These are phyloP conservation scores for Chalciporus piperatoides DNA, from an alignment of 1,284 basidiomycete genomes.

Conservation along the genomic window DNA sequence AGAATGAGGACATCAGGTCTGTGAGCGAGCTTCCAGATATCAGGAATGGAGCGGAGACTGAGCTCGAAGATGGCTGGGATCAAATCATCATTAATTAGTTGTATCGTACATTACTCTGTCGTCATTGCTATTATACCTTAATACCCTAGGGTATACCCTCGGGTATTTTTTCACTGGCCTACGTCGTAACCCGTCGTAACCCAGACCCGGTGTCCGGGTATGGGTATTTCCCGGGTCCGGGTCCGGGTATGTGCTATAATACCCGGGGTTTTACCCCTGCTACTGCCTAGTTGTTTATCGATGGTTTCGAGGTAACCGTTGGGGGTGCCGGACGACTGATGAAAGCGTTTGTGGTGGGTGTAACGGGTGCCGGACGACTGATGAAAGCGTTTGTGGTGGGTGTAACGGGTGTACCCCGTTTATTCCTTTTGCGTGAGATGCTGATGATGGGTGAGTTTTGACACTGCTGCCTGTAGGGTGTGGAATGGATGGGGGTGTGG, in stretches of 20 bases:
- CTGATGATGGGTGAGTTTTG: slow-evolving; percentile 21
- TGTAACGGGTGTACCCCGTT: slow-evolving; percentile 11
- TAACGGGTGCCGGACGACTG: slow-evolving; percentile 71
- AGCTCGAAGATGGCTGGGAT: slow-evolving; percentile 22
- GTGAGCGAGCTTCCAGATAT: slow-evolving; percentile 15
- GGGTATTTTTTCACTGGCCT: neutral
- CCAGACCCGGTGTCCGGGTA: neutral
- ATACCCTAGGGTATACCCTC: neutral
- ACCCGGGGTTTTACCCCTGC: neutral
- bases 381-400: slow-evolving; percentile 57
- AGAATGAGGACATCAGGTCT: slow-evolving; percentile 23
- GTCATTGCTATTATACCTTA: neutral
- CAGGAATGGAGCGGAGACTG: slow-evolving; percentile 17
- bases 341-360: slow-evolving; percentile 53
- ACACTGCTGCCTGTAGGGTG: slow-evolving; percentile 35
- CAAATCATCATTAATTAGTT: slow-evolving; percentile 11
- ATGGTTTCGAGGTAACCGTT: slow-evolving; percentile 22
- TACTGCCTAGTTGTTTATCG: slow-evolving; percentile 15
- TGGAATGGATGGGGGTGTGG: slow-evolving; percentile 48
- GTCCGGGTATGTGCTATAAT: neutral
- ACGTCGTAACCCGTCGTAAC: neutral
- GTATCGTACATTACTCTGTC: neutral
- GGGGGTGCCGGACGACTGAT: slow-evolving; percentile 59
- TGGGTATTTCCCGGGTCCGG: neutral
- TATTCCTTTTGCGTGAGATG: slow-evolving; percentile 13